These are phyloP conservation scores for Clavispora fructus DNA, from an alignment of 805 yeast genomes.

Conservation along the genomic window DNA sequence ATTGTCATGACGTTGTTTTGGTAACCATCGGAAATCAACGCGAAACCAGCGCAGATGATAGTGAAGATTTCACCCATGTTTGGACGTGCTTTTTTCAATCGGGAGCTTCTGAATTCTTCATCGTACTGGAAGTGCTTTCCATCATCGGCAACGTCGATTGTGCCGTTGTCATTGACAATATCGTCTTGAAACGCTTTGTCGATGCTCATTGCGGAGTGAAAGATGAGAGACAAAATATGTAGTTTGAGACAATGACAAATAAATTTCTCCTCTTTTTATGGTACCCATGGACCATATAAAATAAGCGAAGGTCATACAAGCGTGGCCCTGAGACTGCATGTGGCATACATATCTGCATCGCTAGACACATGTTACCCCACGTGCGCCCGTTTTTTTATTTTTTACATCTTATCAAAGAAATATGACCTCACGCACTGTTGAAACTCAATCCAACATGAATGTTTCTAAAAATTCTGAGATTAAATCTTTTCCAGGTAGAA, in stretches of 20 bases:
- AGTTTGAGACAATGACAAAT: background rate
- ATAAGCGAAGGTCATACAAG: background rate
- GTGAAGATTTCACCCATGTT: constrained; percentile 30
- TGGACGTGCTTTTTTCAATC: constrained; percentile 22
- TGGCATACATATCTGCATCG: background rate
- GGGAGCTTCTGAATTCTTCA: constrained; percentile 23
- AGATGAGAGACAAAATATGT: background rate
- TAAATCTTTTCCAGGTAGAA: too few species aligned
- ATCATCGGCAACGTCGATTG: background rate
- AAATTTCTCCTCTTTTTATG: background rate
- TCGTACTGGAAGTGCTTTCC: constrained; percentile 25
- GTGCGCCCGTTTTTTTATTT: background rate
- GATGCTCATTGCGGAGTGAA: background rate
- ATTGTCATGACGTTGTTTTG: constrained; percentile 72
- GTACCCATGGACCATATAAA: background rate
- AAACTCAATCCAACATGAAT: too few species aligned
- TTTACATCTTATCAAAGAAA: too few species aligned
- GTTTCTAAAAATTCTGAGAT: too few species aligned
- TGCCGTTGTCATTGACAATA: background rate
- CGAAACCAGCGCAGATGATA: constrained; percentile 67
- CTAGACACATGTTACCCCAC: background rate
- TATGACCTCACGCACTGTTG: too few species aligned
- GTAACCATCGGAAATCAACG: constrained; percentile 73
- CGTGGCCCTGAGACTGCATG: background rate
- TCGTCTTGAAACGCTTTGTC: background rate